phyloP scores from a whole-genome alignment of 2,329 filamentous ascomycete genomes.

The Dactylellina parvicollis region DNA sequence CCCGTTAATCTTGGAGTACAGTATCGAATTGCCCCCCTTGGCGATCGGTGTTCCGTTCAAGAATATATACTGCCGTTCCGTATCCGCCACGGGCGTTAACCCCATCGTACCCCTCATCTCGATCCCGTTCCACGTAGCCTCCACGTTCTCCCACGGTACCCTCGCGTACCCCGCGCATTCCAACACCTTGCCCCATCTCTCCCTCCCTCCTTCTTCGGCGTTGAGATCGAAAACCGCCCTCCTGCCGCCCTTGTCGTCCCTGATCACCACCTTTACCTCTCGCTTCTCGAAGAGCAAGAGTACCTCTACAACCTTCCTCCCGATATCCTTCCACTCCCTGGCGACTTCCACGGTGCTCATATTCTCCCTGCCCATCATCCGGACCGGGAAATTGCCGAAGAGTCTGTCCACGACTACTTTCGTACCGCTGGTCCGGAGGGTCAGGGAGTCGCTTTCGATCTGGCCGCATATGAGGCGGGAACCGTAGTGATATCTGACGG shows the following conservation, averaged over 20 bases:
- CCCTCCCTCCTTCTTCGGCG: neutral
- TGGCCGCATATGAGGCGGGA: conserved; percentile 41
- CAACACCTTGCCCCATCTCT: conserved; percentile 4
- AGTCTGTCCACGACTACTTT: conserved; percentile 55
- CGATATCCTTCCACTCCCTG: conserved; percentile 55
- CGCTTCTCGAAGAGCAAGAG: neutral
- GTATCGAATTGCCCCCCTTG: conserved; percentile 60
- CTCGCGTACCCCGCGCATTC: conserved; percentile 16
- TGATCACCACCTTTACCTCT: conserved; percentile 33
- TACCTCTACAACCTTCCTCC: conserved; percentile 50
- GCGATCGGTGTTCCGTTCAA: conserved; percentile 55
- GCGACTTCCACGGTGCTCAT: conserved; percentile 48
- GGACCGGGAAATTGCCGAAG: conserved; percentile 57
- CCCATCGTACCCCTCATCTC: conserved; percentile 20
- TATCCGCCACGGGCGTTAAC: conserved; percentile 11
- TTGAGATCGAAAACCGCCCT: conserved; percentile 12
- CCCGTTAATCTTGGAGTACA: conserved; percentile 82
- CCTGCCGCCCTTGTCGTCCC: conserved; percentile 53
- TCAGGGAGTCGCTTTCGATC: conserved; percentile 67
- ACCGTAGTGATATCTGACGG: conserved; percentile 55
- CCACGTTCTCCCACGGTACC: conserved; percentile 20
- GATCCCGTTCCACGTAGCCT: conserved; percentile 19
- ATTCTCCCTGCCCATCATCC: conserved; percentile 54
- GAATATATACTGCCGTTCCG: conserved; percentile 55
- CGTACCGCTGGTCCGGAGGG: conserved; percentile 62